These are phyloP conservation scores for Cercospora sp. DNA, from an alignment of 2,329 filamentous ascomycete species.

Conservation along the genomic window DNA sequence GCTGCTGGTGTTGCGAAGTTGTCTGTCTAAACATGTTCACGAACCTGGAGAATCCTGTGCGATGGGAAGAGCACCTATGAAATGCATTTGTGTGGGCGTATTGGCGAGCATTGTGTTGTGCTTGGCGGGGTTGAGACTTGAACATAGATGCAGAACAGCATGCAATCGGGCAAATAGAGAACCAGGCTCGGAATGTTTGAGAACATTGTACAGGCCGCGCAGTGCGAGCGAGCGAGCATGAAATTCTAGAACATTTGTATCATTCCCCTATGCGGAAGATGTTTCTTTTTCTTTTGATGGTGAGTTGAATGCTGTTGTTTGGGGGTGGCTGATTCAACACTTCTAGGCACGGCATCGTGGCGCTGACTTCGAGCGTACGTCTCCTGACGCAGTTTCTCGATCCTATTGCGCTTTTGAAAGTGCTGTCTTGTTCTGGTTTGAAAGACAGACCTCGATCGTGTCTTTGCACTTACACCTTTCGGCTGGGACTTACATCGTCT, in stretches of 20 bases:
- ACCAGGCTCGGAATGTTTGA: not conserved
- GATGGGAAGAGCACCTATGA: not conserved
- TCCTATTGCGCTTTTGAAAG: no score
- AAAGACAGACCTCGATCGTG: no score
- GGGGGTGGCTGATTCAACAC: not conserved
- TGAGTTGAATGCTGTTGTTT: not conserved
- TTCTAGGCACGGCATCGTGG: not conserved
- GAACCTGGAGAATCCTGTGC: not conserved
- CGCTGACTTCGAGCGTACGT: not conserved
- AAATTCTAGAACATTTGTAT: not conserved
- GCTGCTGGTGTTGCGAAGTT: slow-evolving; percentile 19
- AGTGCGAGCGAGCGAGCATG: not conserved
- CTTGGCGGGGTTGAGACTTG: not conserved
- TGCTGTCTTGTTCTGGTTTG: no score
- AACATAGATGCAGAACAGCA: not conserved
- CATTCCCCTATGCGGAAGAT: not conserved
- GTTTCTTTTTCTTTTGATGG: not conserved
- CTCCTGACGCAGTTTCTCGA: not conserved
- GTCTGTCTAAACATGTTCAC: slow-evolving; percentile 21
- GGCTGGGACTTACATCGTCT: no score
- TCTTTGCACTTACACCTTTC: no score
- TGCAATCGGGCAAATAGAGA: not conserved
- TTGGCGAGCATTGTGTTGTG: not conserved
- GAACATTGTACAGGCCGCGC: slow-evolving; percentile 5
- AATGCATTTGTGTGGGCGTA: not conserved